Evolutionary conservation across 441 rosid genomes (phyloP), one percentile per base, ranked within the genome.

Genomic region (Metrosideros polymorpha): DNA sequence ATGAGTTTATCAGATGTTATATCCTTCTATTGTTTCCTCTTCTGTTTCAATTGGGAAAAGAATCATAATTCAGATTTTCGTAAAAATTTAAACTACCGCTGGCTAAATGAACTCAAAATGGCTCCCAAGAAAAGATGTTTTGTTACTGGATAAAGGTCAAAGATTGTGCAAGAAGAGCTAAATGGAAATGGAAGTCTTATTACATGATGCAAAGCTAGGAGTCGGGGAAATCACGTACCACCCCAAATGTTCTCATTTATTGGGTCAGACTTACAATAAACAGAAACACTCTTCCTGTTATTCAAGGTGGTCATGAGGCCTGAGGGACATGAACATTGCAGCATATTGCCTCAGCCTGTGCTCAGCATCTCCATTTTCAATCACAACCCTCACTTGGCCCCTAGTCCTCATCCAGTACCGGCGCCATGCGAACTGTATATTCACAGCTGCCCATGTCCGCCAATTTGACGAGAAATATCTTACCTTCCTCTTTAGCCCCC

Each of bases 401-500:
- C 92, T 85, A 9, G 91, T 91, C 93, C 93, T 92, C 86, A 25
- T 89, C 89, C 91, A 89, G 90, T 95, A 91, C 12, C 91, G 90
- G 5, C 90, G 87, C 97, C 97, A 95, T 12, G 93, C 95, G 12
- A 95, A 84, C 50, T 95, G 97, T 57, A 95, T 91, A 42, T 91
- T 95, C 76, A 95, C 95, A 0, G 97, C 96, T 12, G 96, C 97
- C 97, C 97, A 93, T 6, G 94, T 94, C 77, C 97, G 84, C 95
- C 97, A 94, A 85, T 94, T 94, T 4, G 97, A 95, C 5, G 97
- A 95, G 88, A 92, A 95, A 86, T 95, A 95, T 88, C 97, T 92
- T 3, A 93, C 94, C 9, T 91, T 92, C 79, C 96, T 84, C 92
- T 94, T 95, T 2, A 94, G 94, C 89, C 93, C 89, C 87, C 91